phyloP scores from a whole-genome alignment of 441 rosid genomes.

The Melastoma candidum region DNA sequence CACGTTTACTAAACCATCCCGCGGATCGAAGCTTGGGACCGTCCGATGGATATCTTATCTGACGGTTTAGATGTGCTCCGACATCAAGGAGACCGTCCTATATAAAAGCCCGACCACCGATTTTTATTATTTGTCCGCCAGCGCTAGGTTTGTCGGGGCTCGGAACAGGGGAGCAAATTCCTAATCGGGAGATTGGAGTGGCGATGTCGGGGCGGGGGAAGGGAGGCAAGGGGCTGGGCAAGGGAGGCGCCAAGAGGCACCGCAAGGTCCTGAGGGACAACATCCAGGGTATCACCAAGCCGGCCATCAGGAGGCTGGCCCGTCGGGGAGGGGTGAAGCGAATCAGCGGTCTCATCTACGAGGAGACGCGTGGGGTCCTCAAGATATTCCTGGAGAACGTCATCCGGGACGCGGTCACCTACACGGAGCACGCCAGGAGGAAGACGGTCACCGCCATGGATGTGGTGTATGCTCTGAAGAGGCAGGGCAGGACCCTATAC shows the following conservation, averaged over 20 bases:
- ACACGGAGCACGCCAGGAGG: slow-evolving; percentile 46
- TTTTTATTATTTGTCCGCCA: no score
- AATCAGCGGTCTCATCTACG: slow-evolving; percentile 45
- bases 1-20: no score
- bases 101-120: no score
- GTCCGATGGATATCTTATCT: no score
- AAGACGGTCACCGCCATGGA: slow-evolving; percentile 55
- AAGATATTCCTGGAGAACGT: slow-evolving; percentile 49
- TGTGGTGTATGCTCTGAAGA: slow-evolving; percentile 47
- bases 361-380: slow-evolving; percentile 42
- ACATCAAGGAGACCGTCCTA: no score
- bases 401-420: slow-evolving; percentile 44
- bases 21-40: no score
- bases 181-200: no score
- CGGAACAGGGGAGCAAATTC: no score
- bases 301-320: slow-evolving; percentile 41
- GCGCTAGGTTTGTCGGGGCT: no score
- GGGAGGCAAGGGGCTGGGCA: slow-evolving; percentile 49
- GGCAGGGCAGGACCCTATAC: slow-evolving; percentile 43
- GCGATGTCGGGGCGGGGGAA: slow-evolving; percentile 49
- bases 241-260: slow-evolving; percentile 48
- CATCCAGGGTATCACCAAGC: slow-evolving; percentile 50
- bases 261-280: slow-evolving; percentile 37
- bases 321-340: slow-evolving; percentile 53
- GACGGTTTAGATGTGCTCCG: no score